These are phyloP conservation scores for Hypoxylon crocopeplum DNA, from an alignment of 495 filamentous ascomycete genomes.

Conservation along the genomic window DNA sequence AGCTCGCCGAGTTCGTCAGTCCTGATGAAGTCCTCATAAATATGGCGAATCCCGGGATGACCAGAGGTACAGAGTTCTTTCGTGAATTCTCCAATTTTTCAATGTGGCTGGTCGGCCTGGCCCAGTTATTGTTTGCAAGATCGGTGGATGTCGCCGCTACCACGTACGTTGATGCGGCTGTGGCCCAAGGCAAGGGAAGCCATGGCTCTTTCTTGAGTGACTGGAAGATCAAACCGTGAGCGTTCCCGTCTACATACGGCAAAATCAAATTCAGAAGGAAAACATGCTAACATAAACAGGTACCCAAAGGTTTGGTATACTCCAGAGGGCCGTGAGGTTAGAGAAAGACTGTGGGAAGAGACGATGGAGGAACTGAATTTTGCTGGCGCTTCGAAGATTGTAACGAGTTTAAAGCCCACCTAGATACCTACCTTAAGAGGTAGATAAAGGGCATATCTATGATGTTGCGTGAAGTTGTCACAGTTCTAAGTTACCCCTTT, in stretches of 20 bases:
- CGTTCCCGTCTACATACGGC: not conserved
- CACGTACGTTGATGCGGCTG: slow-evolving; percentile 46
- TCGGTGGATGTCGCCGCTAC: slow-evolving; percentile 41
- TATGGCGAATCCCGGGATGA: slow-evolving; percentile 47
- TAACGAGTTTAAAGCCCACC: too few relatives aligned
- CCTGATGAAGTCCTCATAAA: slow-evolving; percentile 51
- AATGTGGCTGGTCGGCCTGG: not conserved
- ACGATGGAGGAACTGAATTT: too few relatives aligned
- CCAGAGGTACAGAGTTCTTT: slow-evolving; percentile 38
- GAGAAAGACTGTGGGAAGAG: too few relatives aligned
- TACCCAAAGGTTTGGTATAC: too few relatives aligned
- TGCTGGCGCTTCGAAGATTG: not conserved
- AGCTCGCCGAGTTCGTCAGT: slow-evolving; percentile 43
- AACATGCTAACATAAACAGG: too few relatives aligned
- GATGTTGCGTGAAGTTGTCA: too few relatives aligned
- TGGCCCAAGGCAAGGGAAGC: slow-evolving; percentile 48
- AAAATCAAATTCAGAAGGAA: too few relatives aligned
- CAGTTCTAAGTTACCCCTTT: too few relatives aligned
- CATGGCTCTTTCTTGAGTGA: slow-evolving; percentile 50
- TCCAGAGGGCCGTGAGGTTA: too few relatives aligned
- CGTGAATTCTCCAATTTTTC: not conserved
- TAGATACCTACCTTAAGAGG: too few relatives aligned
- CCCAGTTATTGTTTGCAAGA: slow-evolving; percentile 10
- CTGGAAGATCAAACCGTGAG: slow-evolving; percentile 50
- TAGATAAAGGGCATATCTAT: too few relatives aligned